Evolutionary conservation across 2,329 filamentous ascomycete genomes (phyloP).

Genomic region (Colletotrichum sp.): DNA sequence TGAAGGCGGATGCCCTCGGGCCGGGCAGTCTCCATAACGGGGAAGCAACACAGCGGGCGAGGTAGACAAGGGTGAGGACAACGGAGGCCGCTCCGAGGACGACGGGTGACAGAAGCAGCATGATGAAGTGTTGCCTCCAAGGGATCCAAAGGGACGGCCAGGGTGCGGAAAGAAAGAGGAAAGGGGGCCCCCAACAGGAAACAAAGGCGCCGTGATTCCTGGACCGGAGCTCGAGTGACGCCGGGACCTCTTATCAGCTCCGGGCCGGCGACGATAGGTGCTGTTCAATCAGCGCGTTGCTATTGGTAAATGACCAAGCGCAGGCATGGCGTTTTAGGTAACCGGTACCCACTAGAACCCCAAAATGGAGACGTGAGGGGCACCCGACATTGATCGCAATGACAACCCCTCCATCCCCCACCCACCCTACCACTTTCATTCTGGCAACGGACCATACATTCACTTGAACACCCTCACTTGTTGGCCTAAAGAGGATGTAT

Average conservation of each 20-base stretch:
- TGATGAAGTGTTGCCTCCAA: neutral
- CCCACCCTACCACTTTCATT: neutral
- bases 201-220: neutral
- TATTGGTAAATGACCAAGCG: conserved; percentile 10
- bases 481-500: neutral
- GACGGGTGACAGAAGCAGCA: conserved; percentile 25
- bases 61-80: conserved; percentile 4
- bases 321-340: conserved; percentile 2
- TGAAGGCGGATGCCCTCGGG: conserved; percentile 52
- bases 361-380: conserved; percentile 4
- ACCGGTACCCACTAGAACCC: neutral
- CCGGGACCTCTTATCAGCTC: conserved; percentile 15
- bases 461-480: neutral
- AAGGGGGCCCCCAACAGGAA: neutral
- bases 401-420: neutral
- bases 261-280: neutral
- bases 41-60: conserved; percentile 33
- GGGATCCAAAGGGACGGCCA: neutral
- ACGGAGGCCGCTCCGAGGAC: conserved; percentile 14
- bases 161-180: no score
- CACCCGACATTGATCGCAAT: neutral
- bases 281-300: conserved; percentile 11
- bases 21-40: conserved; percentile 53
- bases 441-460: neutral
- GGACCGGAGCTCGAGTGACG: neutral